phyloP scores from a whole-genome alignment of 2,329 filamentous ascomycete genomes.

The Aspergillus sp. region DNA sequence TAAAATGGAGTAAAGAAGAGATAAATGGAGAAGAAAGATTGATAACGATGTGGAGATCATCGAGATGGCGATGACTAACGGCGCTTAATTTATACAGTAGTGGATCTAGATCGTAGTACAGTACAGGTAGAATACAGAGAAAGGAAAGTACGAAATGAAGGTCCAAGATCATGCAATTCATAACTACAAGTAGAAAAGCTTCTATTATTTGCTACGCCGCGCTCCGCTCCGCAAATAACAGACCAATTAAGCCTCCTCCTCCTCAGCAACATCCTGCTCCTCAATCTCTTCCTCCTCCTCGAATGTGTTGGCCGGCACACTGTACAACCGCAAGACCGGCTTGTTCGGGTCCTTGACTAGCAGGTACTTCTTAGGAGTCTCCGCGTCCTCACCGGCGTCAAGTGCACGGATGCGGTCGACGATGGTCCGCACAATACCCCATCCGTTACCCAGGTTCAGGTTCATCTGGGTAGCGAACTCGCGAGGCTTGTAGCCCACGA shows the following conservation, averaged over 20 bases:
- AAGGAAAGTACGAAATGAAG: no score
- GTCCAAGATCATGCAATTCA: no score
- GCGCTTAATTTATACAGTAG: no score
- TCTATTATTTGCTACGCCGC: no score
- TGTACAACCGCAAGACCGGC: conserved; percentile 85
- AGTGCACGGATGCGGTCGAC: conserved; percentile 63
- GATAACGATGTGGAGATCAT: no score
- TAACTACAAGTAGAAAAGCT: no score
- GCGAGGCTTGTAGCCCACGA: conserved; percentile 94
- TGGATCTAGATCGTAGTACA: no score
- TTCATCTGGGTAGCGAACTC: conserved; percentile 99
- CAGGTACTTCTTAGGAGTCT: conserved; percentile 43
- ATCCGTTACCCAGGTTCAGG: conserved; percentile 90
- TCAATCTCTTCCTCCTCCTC: conserved; percentile 75
- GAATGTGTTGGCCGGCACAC: conserved; percentile 79
- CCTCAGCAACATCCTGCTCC: conserved; percentile 49
- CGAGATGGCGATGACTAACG: no score
- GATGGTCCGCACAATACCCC: conserved; percentile 98
- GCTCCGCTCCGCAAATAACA: no score
- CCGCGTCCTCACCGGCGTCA: conserved; percentile 36
- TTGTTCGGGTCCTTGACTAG: conserved; percentile 90
- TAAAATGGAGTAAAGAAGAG: no score
- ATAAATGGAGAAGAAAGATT: no score
- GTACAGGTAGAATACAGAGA: no score
- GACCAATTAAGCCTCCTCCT: conserved; percentile 25